Evolutionary conservation across 2,329 filamentous ascomycete genomes (phyloP), one percentile per base, ranked within the genome.

Genomic region (Calonectria pseudoturangicola): DNA sequence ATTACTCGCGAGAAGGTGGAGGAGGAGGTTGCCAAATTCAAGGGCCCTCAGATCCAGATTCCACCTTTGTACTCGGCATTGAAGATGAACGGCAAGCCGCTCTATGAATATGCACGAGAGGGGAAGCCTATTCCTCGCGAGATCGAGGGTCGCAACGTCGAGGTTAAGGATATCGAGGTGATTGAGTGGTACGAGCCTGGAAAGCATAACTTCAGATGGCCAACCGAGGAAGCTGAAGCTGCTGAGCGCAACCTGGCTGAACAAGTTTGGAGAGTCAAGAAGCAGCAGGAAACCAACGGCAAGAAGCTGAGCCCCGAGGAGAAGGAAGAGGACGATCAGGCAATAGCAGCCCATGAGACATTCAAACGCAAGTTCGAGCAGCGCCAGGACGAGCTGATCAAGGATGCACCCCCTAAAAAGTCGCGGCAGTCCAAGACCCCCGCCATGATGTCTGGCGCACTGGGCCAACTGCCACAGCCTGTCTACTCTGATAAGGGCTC

Each of bases 51-150:
- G 79, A 92, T 94, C 87, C 97, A 99, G 87, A 92, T 94, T 77
- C 97, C 97, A 45, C 96, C 96, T 7, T 91, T 99, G 25, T 99
- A 96, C 84, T 98, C 95, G 36, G 97, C 97, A 12, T 88, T 98
- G 74, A 96, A 96, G 83, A 95, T 98, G 84, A 91, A 98, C 77
- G 97, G 97, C 2, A 98, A 98, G 87, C 94, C 95, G 41, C 88
- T 98, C 62, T 99, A 99, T 83, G 96, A 99, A 85, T 98, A 98
- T 84, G 97, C 97, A 25, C 90, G 97, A 62, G 95, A 96, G 82
- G 97, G 97, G 18, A 95, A 93, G 81, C 91, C 94, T 43, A 93
- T 98, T 18, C 97, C 97, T 0, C 88, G 93, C 69, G 93, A 98
- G 82, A 97, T 99, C 72, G 89, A 95, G 82, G 91, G 93, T 67